Base-by-base conservation (phyloP, 495 filamentous ascomycete genomes). In the Aspergillus asperescens region DNA sequence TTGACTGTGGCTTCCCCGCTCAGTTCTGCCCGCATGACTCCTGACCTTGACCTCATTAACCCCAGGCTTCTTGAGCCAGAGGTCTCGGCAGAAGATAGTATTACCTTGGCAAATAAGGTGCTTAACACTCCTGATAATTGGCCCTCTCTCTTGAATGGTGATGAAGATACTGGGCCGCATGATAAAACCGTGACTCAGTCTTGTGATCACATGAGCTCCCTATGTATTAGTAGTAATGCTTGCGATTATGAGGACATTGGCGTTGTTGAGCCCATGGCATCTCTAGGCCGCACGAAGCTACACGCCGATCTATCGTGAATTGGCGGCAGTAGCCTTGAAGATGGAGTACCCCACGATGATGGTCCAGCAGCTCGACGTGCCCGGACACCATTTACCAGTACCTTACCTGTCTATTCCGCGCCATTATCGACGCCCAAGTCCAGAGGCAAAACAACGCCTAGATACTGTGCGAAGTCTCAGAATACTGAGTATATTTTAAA, bases 21-120 rank as follows among this genome's bases (percentile, higher is more conserved):
- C 32, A 49, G 46, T 19, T 50, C 31, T 39, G 47, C 34, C 5
- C 7, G 32, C 34, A 50, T 24, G 31, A 50, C 34, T 50, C 34
- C 47, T 39, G 47, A 40, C 16, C 47, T 50, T 50, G 47, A 50
- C 34, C 47, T 50, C 18, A 50, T 50, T 22, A 19, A 50, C 47
- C 34, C 47, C 34, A 50, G 47, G 35, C 47, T 39, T n/a, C n/a
- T n/a, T n/a, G n/a, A n/a, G n/a, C n/a, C n/a, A n/a, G n/a, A n/a
- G n/a, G n/a, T n/a, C n/a, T n/a, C n/a, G n/a, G n/a, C n/a, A n/a
- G n/a, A n/a, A n/a, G n/a, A n/a, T n/a, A n/a, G n/a, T n/a, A n/a
- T n/a, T n/a, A n/a, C n/a, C n/a, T n/a, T n/a, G n/a, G n/a, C n/a
- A n/a, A n/a, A n/a, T n/a, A n/a, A n/a, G n/a, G n/a, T n/a, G n/a